These are phyloP conservation scores for Russula virescens DNA, from an alignment of 768 basidiomycete genomes.

Conservation along the genomic window DNA sequence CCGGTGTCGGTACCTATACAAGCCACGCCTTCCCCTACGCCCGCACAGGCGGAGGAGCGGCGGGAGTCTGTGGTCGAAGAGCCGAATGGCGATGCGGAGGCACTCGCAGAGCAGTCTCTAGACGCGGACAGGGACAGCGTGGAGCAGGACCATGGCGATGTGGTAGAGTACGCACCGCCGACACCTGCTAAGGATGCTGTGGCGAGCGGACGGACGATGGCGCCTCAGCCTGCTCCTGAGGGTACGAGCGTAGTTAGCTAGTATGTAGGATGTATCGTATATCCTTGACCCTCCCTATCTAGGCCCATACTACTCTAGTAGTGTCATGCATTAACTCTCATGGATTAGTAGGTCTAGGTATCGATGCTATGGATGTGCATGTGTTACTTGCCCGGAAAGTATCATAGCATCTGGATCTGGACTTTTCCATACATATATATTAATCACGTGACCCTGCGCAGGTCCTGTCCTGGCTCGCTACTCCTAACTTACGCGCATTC, in stretches of 20 bases:
- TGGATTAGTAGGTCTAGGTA: no score
- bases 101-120: background rate
- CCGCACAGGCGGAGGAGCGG: background rate
- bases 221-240: background rate
- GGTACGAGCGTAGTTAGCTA: slow-evolving; percentile 1
- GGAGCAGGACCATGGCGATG: background rate
- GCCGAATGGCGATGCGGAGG: background rate
- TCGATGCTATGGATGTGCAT: no score
- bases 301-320: no score
- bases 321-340: no score
- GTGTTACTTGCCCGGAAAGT: no score
- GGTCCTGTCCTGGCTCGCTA: no score
- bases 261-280: background rate
- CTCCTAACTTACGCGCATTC: no score
- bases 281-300: background rate
- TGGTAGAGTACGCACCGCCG: background rate
- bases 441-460: no score
- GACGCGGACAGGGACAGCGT: background rate
- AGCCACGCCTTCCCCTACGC: background rate
- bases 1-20: slow-evolving; percentile 4
- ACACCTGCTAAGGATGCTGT: slow-evolving; percentile 9
- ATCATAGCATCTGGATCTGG: no score
- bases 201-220: background rate
- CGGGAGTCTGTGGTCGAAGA: background rate
- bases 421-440: no score